A percentile compares a stretch with the other conserved stretches of the same genome.
Conservation (phyloP, 164 flowering plant species). For the Chimonanthus salicifolius region DNA sequence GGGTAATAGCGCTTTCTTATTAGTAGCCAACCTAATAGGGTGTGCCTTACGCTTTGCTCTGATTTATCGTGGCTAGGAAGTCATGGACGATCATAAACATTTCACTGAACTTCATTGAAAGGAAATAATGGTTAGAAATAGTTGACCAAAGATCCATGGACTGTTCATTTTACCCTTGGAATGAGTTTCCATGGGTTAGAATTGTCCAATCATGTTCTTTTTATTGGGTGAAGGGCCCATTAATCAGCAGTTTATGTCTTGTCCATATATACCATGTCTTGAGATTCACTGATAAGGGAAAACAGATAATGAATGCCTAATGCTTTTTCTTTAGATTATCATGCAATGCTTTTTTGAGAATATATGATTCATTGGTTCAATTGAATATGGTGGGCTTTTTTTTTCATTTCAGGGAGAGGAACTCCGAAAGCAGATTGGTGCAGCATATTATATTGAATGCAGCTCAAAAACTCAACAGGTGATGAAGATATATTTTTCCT, state of each 20-base stretch:
- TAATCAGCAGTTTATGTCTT: too few relatives aligned
- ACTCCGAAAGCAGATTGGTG: constrained; percentile 90
- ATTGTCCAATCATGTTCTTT: not conserved
- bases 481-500: not conserved
- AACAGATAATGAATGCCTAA: not conserved
- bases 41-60: too few relatives aligned
- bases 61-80: too few relatives aligned
- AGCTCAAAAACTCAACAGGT: constrained; percentile 99
- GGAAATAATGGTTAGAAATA: too few relatives aligned
- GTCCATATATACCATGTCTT: not conserved
- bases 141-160: not conserved
- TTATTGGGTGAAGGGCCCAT: not conserved
- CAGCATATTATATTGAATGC: constrained; percentile 84
- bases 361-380: not conserved
- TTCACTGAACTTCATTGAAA: too few relatives aligned
- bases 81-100: too few relatives aligned
- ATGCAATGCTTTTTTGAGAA: not conserved
- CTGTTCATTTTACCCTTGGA: not conserved
- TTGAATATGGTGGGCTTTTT: constrained; percentile 3
- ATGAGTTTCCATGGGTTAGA: not conserved
- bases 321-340: too few relatives aligned
- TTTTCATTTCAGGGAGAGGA: constrained; percentile 79
- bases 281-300: not conserved
- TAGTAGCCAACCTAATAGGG: too few relatives aligned
- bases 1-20: too few relatives aligned